These are phyloP conservation scores for Silene conica DNA, from an alignment of 148 eudicot genomes.

Conservation along the genomic window DNA sequence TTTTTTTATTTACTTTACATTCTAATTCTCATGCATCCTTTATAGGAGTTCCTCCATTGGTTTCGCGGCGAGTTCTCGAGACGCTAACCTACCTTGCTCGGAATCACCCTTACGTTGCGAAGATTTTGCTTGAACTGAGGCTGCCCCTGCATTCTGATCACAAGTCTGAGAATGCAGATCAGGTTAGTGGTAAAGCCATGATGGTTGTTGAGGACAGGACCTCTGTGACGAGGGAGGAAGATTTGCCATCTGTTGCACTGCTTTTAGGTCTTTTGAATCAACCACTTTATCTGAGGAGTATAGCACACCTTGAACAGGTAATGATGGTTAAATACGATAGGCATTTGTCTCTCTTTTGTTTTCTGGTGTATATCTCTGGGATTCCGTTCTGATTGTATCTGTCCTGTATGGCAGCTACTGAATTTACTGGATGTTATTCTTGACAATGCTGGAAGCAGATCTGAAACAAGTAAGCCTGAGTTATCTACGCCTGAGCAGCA, in stretches of 20 bases:
- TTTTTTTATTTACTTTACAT: too few species aligned
- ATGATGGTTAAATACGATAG: not conserved
- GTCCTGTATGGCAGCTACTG: conserved; percentile 45
- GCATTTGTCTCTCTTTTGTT: not conserved
- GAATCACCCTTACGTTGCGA: conserved; percentile 86
- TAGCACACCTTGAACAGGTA: conserved; percentile 95
- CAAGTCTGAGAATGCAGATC: conserved; percentile 35
- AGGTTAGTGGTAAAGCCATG: conserved; percentile 58
- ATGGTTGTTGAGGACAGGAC: conserved; percentile 51
- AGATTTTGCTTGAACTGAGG: conserved; percentile 63
- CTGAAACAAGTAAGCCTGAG: conserved; percentile 43
- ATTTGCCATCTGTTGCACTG: conserved; percentile 53
- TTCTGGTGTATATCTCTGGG: conserved; percentile 9
- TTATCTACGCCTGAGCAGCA: conserved; percentile 46
- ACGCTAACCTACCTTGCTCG: conserved; percentile 83
- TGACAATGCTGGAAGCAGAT: conserved; percentile 74
- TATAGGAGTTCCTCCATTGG: conserved; percentile 93
- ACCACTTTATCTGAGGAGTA: conserved; percentile 85
- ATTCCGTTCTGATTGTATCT: not conserved
- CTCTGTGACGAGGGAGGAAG: conserved; percentile 32
- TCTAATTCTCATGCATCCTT: not conserved
- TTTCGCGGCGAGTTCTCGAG: conserved; percentile 91
- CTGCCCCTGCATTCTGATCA: conserved; percentile 33
- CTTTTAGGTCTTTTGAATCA: conserved; percentile 80
- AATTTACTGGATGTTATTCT: conserved; percentile 80